Percentiles rank a stretch among this genome's conserved stretches.
phyloP scores from a whole-genome alignment of 352 stramenopile genomes.

The Phytophthora melonis region DNA sequence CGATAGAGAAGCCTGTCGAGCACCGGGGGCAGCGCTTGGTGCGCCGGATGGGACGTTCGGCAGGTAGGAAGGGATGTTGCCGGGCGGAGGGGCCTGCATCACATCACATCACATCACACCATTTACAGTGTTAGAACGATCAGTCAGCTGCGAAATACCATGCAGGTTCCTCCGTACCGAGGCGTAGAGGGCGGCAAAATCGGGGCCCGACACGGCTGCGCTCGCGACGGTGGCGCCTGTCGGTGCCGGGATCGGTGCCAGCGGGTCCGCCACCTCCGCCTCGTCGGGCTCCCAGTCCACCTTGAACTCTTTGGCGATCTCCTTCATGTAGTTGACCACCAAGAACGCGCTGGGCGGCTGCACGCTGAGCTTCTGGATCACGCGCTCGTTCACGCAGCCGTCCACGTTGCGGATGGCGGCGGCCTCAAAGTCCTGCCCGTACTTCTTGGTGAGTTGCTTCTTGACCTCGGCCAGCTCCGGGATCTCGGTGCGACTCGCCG shows the following conservation, averaged over 20 bases:
- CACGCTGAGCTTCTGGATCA: conserved; percentile 95
- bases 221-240: conserved; percentile 86
- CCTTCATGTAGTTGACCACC: conserved; percentile 97
- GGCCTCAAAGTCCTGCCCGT: conserved; percentile 89
- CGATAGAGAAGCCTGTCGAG: conserved; percentile 36
- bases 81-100: conserved; percentile 52
- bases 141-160: not conserved
- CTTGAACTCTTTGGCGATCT: conserved; percentile 95
- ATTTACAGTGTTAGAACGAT: not conserved
- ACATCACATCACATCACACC: not conserved
- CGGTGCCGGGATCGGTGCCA: conserved; percentile 91
- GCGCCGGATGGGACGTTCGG: conserved; percentile 50
- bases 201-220: conserved; percentile 85
- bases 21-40: conserved; percentile 24
- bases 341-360: conserved; percentile 94
- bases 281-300: conserved; percentile 94
- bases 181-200: conserved; percentile 78
- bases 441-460: conserved; percentile 91
- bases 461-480: conserved; percentile 93
- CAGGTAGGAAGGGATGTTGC: conserved; percentile 55
- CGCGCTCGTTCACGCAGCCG: conserved; percentile 91
- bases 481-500: conserved; percentile 91
- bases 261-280: conserved; percentile 71
- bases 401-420: conserved; percentile 88
- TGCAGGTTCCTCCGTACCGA: conserved; percentile 44